Base-by-base conservation (phyloP, 192 early-diverging fungal genomes). In the Gaertneriomyces sp. region DNA sequence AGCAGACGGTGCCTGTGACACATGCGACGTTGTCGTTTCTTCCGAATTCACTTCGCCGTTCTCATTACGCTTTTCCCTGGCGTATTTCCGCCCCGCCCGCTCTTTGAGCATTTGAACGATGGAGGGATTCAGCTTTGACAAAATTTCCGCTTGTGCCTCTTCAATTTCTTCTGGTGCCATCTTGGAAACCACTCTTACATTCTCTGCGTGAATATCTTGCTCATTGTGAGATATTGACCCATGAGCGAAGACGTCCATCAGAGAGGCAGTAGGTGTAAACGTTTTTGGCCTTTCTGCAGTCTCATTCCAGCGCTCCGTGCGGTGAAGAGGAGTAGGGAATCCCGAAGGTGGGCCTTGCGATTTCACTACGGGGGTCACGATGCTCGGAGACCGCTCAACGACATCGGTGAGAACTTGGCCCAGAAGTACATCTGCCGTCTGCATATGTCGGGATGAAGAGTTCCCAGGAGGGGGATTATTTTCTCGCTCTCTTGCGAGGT, bases 161-260 rank as follows among this genome's bases (percentile, higher is more conserved):
- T 78, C 59, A 20, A 93, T 89, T 44, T 95, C 90, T 7, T 77
- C 71, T 25, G 73, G 77, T 1, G 89, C 74, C 94, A 96, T 95
- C 14, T 49, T 55, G 39, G 70, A 63, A 8, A 91, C 58, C 8
- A 69, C 71, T n/a, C 59, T 38, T 4, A 69, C 47, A 63, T 87
- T 84, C 56, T 86, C 73, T 57, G 79, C 66, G 68, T 88, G 70
- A 66, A 87, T 79, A 50, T 77, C 79, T 53, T 86, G 51, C 63
- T 77, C 73, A 33, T 57, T 56, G n/a, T 44, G n/a, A 6, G 43
- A 66, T 4, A 5, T 45, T 53, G 25, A 33, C 2, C 7, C 33
- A 38, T 38, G 0, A 5, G 47, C 7, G 8, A 25, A 40, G 5
- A 5, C 44, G 2, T 9, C 59, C 45, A 17, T 44, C n/a, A 52